Evolutionary conservation across 139 green algal genomes (phyloP).

Genomic region (Chlorella sp.): DNA sequence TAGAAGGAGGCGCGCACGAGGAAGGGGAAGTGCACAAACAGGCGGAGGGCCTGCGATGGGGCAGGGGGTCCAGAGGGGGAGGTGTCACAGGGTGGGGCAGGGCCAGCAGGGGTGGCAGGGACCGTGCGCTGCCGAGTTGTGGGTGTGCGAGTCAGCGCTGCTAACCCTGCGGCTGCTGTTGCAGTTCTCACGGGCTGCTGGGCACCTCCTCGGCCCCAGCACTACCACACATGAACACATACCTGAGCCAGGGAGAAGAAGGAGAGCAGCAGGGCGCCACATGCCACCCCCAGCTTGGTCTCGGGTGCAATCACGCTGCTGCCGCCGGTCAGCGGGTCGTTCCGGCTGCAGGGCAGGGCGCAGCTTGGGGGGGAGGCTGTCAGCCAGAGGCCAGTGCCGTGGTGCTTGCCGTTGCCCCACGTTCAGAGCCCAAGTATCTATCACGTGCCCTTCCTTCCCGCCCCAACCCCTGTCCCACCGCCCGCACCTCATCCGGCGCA

Average conservation of each 20-base stretch:
- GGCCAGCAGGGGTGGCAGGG: neutral
- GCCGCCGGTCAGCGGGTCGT: neutral
- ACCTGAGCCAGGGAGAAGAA: conserved; percentile 20
- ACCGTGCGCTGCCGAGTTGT: neutral
- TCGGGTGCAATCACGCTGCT: conserved; percentile 12
- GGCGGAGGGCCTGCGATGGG: conserved; percentile 11
- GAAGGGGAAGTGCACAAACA: conserved; percentile 37
- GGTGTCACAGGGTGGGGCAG: neutral
- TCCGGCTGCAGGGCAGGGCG: neutral
- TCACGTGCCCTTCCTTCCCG: too few relatives aligned
- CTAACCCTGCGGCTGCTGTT: too few relatives aligned
- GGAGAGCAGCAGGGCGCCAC: conserved; percentile 8
- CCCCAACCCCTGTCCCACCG: too few relatives aligned
- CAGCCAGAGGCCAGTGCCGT: neutral
- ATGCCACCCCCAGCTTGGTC: conserved; percentile 20
- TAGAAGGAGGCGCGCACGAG: conserved; percentile 1
- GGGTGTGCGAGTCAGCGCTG: too few relatives aligned
- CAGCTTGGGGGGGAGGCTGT: neutral
- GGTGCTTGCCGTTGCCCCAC: too few relatives aligned
- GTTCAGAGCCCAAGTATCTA: too few relatives aligned
- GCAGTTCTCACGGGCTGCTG: too few relatives aligned
- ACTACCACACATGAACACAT: neutral
- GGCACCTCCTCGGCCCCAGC: too few relatives aligned
- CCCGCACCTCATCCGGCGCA: conserved; percentile 15
- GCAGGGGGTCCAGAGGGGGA: neutral